A percentile compares a stretch with the other conserved stretches of the same genome.
These are phyloP conservation scores for Phaeosphaeria sp. DNA, from an alignment of 2,329 filamentous ascomycete species.

Conservation along the genomic window DNA sequence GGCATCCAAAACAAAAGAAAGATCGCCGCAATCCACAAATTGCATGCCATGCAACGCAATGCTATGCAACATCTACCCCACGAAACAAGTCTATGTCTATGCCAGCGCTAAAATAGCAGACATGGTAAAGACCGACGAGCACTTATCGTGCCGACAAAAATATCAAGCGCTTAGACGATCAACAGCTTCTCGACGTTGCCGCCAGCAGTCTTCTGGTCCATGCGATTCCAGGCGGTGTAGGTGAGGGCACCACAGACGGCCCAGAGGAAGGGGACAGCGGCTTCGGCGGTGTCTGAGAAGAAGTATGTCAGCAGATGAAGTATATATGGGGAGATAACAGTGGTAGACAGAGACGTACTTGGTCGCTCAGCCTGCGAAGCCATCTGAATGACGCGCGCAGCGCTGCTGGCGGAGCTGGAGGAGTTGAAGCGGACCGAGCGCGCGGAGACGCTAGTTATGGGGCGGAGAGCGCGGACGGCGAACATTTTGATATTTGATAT, in stretches of 20 bases:
- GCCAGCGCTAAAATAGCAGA: background rate
- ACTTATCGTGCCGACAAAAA: background rate
- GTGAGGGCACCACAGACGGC: conserved; percentile 33
- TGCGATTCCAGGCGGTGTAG: conserved; percentile 38
- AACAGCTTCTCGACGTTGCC: conserved; percentile 41
- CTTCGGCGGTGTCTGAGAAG: conserved; percentile 29
- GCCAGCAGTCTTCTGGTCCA: conserved; percentile 30
- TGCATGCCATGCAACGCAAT: background rate
- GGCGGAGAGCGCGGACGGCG: background rate
- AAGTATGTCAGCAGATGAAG: background rate
- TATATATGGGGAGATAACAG: too few species aligned
- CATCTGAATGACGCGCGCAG: conserved; percentile 38
- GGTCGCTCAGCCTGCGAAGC: conserved; percentile 40
- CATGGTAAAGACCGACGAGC: conserved; percentile 1
- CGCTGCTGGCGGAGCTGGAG: conserved; percentile 25
- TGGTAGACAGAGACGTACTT: conserved; percentile 30
- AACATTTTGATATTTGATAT: conserved; percentile 1
- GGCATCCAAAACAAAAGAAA: background rate
- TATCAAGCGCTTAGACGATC: conserved; percentile 17
- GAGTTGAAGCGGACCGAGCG: conserved; percentile 40
- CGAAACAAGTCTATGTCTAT: conserved; percentile 2
- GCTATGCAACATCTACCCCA: conserved; percentile 5
- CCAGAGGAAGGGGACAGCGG: conserved; percentile 42
- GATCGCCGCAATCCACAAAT: conserved; percentile 2
- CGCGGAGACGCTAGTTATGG: conserved; percentile 18